Conservation (phyloP, 176 grass and related monocot species). For the Eremochloa ophiuroides region DNA sequence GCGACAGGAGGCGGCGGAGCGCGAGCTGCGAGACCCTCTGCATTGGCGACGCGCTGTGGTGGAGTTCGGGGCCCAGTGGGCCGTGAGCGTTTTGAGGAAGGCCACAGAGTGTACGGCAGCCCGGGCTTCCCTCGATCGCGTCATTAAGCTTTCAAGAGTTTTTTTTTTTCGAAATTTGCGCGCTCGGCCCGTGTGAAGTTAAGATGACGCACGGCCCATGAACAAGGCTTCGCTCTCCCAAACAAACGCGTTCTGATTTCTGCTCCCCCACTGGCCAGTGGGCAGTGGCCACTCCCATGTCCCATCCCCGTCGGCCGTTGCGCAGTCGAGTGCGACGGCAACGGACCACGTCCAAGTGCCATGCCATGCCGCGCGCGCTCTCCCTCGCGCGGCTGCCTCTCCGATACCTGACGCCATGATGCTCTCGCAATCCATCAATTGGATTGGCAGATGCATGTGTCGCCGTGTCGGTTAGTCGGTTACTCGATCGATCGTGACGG, state of each 20-base stretch:
- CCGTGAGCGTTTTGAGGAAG: not conserved
- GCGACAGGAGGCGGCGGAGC: conserved; percentile 38
- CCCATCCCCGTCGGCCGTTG: not conserved
- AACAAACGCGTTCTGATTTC: not conserved
- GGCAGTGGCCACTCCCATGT: not conserved
- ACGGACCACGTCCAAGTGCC: not conserved
- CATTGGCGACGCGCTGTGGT: not conserved
- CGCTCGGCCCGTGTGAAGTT: not conserved
- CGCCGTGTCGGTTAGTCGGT: no score
- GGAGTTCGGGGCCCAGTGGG: conserved; percentile 16
- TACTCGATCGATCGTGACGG: not conserved
- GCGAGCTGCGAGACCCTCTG: conserved; percentile 37
- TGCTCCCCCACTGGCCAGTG: not conserved
- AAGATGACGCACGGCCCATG: not conserved
- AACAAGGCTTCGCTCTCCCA: not conserved
- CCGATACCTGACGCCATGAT: not conserved
- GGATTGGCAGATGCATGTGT: conserved; percentile 1
- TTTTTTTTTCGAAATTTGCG: no score
- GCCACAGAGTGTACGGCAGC: no score
- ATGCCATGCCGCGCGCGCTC: not conserved
- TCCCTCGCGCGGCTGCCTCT: not conserved
- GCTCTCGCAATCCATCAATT: not conserved
- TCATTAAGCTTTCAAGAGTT: not conserved
- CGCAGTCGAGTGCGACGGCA: not conserved
- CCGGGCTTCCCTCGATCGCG: not conserved